Base-by-base conservation (phyloP, 1,284 basidiomycete species). In the Stereum hirsutum region DNA sequence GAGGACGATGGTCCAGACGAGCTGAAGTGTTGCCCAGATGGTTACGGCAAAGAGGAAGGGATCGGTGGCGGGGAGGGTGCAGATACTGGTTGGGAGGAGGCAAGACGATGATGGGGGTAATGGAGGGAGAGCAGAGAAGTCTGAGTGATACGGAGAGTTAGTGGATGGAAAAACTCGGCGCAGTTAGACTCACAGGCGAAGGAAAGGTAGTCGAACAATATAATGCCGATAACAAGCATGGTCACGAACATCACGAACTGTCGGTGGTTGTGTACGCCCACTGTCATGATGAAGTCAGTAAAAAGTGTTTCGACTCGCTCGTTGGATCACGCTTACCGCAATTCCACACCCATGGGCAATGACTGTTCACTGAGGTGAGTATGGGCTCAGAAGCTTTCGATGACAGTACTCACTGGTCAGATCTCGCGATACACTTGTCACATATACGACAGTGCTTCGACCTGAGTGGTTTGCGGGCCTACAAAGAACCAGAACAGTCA, bases 281-380 rank as follows among this genome's bases (percentile, higher is more conserved):
- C 89, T 90, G 54, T 14, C 15, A 5, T 44, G 25, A 49, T 35
- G 23, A 23, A n/a, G n/a, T n/a, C n/a, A n/a, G n/a, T n/a, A n/a
- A n/a, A n/a, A n/a, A n/a, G n/a, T n/a, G n/a, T n/a, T n/a, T n/a
- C n/a, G n/a, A n/a, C n/a, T n/a, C n/a, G n/a, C n/a, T n/a, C n/a
- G n/a, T n/a, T 30, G 39, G n/a, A 44, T 25, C 7, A 19, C 3
- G 66, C 84, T 33, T 58, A 90, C 89, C 81, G 60, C 95, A 98
- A 64, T 98, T 98, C 88, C 92, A 96, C n/a, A 98, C 83, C 95
- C 95, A 99, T 6, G 96, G 96, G 56, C 95, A 98, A 57, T 98
- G 94, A 55, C 89, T 93, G 46, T 12, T 26, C n/a, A n/a, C n/a
- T n/a, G n/a, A 46, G 28, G 37, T 11, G 30, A 35, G 27, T 12